Percentiles rank a stretch among this genome's conserved stretches.
phyloP scores from a whole-genome alignment of 768 basidiomycete species.

The Tulasnella sp. region DNA sequence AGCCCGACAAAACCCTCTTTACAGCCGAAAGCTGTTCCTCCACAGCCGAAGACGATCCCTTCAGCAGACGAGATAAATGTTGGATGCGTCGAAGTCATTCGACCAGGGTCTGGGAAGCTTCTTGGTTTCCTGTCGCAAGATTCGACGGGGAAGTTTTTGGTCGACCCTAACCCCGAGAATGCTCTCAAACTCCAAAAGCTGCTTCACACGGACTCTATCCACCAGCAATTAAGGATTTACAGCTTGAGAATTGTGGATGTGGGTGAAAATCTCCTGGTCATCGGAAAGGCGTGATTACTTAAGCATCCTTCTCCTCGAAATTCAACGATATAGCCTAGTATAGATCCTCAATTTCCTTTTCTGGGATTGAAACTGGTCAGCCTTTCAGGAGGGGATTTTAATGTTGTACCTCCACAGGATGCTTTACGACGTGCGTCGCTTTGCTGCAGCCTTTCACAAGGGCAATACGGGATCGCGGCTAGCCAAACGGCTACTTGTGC shows the following conservation, averaged over 20 bases:
- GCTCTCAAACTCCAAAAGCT: not conserved
- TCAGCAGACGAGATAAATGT: not conserved
- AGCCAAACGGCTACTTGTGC: not conserved
- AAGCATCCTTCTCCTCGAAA: not conserved
- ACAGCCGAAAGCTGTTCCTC: not conserved
- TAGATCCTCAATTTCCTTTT: not conserved
- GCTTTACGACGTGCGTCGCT: not conserved
- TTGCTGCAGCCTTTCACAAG: not conserved
- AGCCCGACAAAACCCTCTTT: no score
- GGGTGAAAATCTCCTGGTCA: not conserved
- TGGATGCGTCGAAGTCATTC: not conserved
- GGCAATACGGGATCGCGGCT: no score
- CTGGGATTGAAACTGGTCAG: not conserved
- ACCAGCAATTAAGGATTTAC: not conserved
- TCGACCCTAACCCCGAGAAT: not conserved
- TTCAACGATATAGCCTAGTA: not conserved
- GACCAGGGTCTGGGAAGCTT: not conserved
- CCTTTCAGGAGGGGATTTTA: not conserved
- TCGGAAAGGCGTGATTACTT: not conserved
- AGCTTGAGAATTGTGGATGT: not conserved
- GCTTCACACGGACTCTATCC: not conserved
- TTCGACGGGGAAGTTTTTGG: not conserved
- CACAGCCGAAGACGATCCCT: not conserved
- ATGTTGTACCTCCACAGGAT: not conserved
- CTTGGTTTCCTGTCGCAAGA: not conserved